Conservation (phyloP, 768 basidiomycete species). For the Rhodotorula diobovata region DNA sequence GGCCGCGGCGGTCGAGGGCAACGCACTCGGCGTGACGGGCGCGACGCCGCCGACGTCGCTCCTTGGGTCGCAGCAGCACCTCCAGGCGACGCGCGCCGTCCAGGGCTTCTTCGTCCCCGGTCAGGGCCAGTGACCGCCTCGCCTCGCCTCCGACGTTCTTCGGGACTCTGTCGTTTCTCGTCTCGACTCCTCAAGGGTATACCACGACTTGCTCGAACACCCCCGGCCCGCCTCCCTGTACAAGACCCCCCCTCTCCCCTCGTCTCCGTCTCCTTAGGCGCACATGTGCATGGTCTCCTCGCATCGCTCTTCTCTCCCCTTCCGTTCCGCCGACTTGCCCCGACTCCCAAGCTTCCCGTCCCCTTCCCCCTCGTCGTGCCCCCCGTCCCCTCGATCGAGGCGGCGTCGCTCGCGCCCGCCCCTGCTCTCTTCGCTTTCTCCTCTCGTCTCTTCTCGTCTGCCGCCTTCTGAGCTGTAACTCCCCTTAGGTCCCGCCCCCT, state of each 20-base stretch:
- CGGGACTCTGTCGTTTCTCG: not conserved
- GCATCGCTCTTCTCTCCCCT: not conserved
- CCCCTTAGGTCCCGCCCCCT: too few relatives aligned
- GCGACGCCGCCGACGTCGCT: not conserved
- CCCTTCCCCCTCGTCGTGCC: too few relatives aligned
- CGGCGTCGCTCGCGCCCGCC: too few relatives aligned
- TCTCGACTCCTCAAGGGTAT: not conserved
- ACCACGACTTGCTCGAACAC: too few relatives aligned
- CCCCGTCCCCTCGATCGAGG: too few relatives aligned
- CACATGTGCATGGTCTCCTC: not conserved
- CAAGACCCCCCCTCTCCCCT: not conserved
- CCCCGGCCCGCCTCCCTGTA: not conserved
- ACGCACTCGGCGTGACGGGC: not conserved
- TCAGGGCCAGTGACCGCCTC: not conserved
- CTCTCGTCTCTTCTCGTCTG: too few relatives aligned
- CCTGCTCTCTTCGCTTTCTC: too few relatives aligned
- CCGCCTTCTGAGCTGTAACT: too few relatives aligned
- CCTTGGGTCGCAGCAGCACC: not conserved
- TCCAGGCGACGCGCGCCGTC: not conserved
- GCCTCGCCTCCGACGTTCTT: too few relatives aligned
- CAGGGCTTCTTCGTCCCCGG: not conserved
- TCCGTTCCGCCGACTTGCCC: not conserved
- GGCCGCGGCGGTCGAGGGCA: not conserved
- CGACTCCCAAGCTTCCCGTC: not conserved
- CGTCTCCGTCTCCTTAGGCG: not conserved